These are phyloP conservation scores for Trichoderma orchidacearum DNA, from an alignment of 495 filamentous ascomycete species.

Conservation along the genomic window DNA sequence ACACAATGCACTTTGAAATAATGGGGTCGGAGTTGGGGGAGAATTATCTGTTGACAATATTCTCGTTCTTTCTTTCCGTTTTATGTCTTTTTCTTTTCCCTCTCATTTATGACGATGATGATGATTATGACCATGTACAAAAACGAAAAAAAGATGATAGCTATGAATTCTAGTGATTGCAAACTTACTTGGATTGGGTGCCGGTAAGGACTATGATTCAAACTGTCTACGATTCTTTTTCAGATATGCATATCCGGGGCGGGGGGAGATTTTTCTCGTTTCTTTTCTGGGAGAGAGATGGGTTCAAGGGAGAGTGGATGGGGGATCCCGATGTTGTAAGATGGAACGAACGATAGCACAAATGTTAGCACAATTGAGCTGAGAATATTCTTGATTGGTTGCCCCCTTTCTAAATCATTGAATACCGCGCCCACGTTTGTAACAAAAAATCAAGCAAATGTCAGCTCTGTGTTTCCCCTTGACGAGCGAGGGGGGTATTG, in stretches of 20 bases:
- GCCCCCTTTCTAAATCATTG: too few relatives aligned
- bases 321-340: not conserved
- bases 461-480: too few relatives aligned
- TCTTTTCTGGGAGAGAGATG: not conserved
- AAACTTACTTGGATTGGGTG: not conserved
- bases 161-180: not conserved
- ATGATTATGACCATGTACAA: not conserved
- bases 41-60: not conserved
- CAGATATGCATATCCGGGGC: not conserved
- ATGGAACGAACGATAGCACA: not conserved
- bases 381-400: too few relatives aligned
- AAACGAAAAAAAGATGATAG: not conserved
- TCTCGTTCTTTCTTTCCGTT: not conserved
- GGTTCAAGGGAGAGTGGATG: not conserved
- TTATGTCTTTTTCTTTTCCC: not conserved
- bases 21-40: not conserved
- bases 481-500: not conserved
- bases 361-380: not conserved
- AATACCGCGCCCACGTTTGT: too few relatives aligned
- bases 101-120: not conserved
- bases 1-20: not conserved
- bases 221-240: not conserved
- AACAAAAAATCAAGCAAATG: too few relatives aligned
- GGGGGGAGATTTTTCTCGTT: not conserved
- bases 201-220: not conserved